phyloP scores from a whole-genome alignment of 768 basidiomycete species.

The Ephemerocybe angulata region DNA sequence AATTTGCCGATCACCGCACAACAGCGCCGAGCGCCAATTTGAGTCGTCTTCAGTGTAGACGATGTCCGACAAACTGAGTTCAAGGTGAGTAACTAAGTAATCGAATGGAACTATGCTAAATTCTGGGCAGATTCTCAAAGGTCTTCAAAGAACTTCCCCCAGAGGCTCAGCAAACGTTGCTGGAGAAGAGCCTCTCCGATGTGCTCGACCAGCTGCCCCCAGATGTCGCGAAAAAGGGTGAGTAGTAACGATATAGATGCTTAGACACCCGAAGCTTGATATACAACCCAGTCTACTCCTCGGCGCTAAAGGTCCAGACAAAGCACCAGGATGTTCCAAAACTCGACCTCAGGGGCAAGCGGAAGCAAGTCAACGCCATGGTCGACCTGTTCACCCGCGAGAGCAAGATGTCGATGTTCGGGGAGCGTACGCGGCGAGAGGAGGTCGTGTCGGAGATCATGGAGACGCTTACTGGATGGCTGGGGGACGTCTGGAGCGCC shows the following conservation, averaged over 20 bases:
- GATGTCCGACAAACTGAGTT: neutral
- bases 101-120: neutral
- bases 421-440: slow-evolving; percentile 50
- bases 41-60: neutral
- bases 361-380: slow-evolving; percentile 49
- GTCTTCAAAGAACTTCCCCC: slow-evolving; percentile 50
- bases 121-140: slow-evolving; percentile 37
- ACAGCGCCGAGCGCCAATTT: neutral
- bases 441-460: slow-evolving; percentile 56
- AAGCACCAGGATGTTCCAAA: slow-evolving; percentile 39
- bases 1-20: no score
- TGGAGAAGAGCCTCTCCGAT: slow-evolving; percentile 47
- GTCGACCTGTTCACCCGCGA: slow-evolving; percentile 53
- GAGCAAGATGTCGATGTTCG: slow-evolving; percentile 47
- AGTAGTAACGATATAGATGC: slow-evolving; percentile 5
- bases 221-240: slow-evolving; percentile 35
- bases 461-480: slow-evolving; percentile 52
- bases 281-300: slow-evolving; percentile 26
- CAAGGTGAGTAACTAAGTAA: neutral
- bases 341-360: slow-evolving; percentile 52
- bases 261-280: no score
- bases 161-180: slow-evolving; percentile 46
- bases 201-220: slow-evolving; percentile 43
- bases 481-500: slow-evolving; percentile 60
- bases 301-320: slow-evolving; percentile 38